Evolutionary conservation across 2,329 filamentous ascomycete genomes (phyloP).

Genomic region (Sarocladium strictum): DNA sequence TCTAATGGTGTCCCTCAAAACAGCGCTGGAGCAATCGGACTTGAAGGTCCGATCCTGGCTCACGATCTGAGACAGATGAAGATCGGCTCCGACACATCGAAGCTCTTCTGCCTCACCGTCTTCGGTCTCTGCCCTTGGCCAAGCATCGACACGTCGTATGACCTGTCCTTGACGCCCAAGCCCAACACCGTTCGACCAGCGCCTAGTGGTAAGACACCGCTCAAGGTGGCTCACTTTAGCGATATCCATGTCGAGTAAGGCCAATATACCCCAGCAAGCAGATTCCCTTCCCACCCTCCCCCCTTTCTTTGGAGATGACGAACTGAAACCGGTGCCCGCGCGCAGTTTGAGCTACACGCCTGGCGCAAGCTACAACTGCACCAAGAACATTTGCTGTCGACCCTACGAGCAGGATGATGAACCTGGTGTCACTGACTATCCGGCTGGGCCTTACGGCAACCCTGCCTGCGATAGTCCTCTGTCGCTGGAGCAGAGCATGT

Average conservation of each 20-base stretch:
- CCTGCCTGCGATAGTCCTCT: conserved; percentile 47
- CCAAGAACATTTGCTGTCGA: conserved; percentile 15
- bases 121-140: conserved; percentile 49
- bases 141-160: conserved; percentile 32
- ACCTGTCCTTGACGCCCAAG: conserved; percentile 38
- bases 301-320: too few species aligned
- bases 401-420: conserved; percentile 40
- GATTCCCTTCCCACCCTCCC: too few species aligned
- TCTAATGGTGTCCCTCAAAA: too few species aligned
- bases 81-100: conserved; percentile 42
- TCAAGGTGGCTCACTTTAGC: conserved; percentile 53
- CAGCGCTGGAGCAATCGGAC: conserved; percentile 42
- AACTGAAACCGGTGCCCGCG: too few species aligned
- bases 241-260: conserved; percentile 57
- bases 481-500: conserved; percentile 48
- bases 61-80: conserved; percentile 39
- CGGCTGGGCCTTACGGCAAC: conserved; percentile 47
- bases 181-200: conserved; percentile 28
- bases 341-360: too few species aligned
- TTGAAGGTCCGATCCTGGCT: conserved; percentile 48
- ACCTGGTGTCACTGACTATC: conserved; percentile 40
- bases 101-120: conserved; percentile 46
- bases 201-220: conserved; percentile 37
- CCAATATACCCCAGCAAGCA: too few species aligned
- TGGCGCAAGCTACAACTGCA: too few species aligned